Evolutionary conservation across 169 alveolate genomes (phyloP).

Genomic region (Cytauxzoon felis): DNA sequence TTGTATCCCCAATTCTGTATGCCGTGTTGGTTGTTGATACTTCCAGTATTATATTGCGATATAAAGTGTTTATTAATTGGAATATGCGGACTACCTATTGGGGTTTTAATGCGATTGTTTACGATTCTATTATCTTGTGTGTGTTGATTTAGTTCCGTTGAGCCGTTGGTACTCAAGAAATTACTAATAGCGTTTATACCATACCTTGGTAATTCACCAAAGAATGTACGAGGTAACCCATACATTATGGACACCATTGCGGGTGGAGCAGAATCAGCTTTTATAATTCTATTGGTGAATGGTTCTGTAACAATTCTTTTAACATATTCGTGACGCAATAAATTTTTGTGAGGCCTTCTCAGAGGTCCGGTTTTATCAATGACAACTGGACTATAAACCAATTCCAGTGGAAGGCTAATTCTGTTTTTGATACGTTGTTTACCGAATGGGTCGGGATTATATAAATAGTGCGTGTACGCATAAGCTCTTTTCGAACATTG

Average conservation of each 20-base stretch:
- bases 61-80: too few relatives aligned
- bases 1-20: too few relatives aligned
- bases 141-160: background rate
- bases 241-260: slow-evolving; percentile 22
- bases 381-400: slow-evolving; percentile 39
- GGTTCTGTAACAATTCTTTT: background rate
- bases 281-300: background rate
- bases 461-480: slow-evolving; percentile 56
- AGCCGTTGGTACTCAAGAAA: slow-evolving; percentile 11
- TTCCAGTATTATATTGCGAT: too few relatives aligned
- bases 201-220: slow-evolving; percentile 38
- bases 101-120: background rate
- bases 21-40: too few relatives aligned
- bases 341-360: too few relatives aligned
- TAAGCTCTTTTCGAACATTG: slow-evolving; percentile 11
- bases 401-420: slow-evolving; percentile 26
- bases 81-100: background rate
- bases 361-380: slow-evolving; percentile 42
- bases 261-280: slow-evolving; percentile 7
- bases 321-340: too few relatives aligned
- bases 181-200: slow-evolving; percentile 32
- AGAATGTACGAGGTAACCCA: slow-evolving; percentile 12
- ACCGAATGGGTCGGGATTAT: slow-evolving; percentile 12
- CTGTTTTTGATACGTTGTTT: slow-evolving; percentile 2
- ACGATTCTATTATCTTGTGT: background rate